Conservation (phyloP, 2,329 filamentous ascomycete genomes). For the Colletotrichum karsti region DNA sequence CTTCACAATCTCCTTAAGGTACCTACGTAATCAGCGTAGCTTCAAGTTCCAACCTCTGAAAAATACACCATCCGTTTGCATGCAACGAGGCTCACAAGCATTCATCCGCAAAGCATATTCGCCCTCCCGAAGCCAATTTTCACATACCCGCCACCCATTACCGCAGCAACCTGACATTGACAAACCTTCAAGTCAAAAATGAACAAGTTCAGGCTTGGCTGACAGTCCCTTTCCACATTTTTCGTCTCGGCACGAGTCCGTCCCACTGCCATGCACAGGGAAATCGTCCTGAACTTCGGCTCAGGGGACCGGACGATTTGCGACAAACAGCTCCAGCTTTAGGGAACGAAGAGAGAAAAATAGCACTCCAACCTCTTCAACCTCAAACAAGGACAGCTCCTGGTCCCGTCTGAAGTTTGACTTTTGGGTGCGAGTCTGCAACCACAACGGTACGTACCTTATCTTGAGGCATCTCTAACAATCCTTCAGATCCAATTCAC, state of each 20-base stretch:
- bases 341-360: no score
- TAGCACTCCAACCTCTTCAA: background rate
- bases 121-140: conserved; percentile 5
- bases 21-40: background rate
- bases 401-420: conserved; percentile 1
- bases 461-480: no score
- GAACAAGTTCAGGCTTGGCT: conserved; percentile 6
- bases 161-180: conserved; percentile 10
- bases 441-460: background rate
- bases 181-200: conserved; percentile 4
- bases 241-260: conserved; percentile 18
- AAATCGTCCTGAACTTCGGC: conserved; percentile 24
- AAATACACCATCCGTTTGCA: background rate
- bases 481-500: background rate
- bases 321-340: conserved; percentile 22
- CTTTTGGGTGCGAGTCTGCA: background rate
- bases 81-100: background rate
- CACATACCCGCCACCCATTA: conserved; percentile 4
- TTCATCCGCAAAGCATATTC: conserved; percentile 1
- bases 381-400: background rate
- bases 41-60: background rate
- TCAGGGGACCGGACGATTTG: conserved; percentile 20
- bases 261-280: conserved; percentile 24
- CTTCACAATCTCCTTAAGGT: background rate
- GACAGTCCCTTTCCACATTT: conserved; percentile 18